phyloP scores from a whole-genome alignment of 2,329 filamentous ascomycete genomes.

The Zymoseptoria pseudotritici region DNA sequence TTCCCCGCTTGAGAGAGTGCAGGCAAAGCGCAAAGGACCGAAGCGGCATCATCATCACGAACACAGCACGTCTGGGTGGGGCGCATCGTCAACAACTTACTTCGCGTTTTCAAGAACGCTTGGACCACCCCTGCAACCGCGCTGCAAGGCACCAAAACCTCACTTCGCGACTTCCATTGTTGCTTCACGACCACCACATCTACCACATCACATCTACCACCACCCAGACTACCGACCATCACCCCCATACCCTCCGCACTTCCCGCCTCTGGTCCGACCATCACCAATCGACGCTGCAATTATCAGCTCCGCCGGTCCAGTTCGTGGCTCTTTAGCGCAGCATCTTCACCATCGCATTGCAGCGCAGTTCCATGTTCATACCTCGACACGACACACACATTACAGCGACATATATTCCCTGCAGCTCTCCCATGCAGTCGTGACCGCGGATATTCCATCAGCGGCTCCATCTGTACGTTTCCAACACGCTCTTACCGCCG shows the following conservation, averaged over 20 bases:
- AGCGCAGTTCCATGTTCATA: constrained; percentile 28
- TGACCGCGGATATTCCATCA: constrained; percentile 12
- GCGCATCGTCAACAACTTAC: no score
- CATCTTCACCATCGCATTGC: constrained; percentile 13
- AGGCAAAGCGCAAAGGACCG: no score
- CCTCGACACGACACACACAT: constrained; percentile 15
- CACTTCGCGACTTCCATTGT: not conserved
- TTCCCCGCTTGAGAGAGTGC: no score
- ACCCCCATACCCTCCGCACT: constrained; percentile 7
- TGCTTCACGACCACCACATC: constrained; percentile 1
- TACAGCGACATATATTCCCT: constrained; percentile 15
- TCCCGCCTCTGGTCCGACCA: constrained; percentile 1
- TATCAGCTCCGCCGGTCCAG: not conserved
- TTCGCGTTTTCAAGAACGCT: not conserved
- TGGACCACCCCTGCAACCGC: constrained; percentile 2
- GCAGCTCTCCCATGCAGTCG: constrained; percentile 15
- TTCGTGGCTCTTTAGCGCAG: constrained; percentile 1
- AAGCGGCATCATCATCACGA: no score
- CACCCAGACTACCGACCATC: not conserved
- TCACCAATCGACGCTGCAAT: not conserved
- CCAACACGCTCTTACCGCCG: constrained; percentile 5
- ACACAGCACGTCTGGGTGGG: no score
- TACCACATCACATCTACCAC: not conserved
- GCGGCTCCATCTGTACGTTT: constrained; percentile 7
- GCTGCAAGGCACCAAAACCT: not conserved